phyloP scores from a whole-genome alignment of 1,139 yeast species.

The Yamadazyma diospyri region DNA sequence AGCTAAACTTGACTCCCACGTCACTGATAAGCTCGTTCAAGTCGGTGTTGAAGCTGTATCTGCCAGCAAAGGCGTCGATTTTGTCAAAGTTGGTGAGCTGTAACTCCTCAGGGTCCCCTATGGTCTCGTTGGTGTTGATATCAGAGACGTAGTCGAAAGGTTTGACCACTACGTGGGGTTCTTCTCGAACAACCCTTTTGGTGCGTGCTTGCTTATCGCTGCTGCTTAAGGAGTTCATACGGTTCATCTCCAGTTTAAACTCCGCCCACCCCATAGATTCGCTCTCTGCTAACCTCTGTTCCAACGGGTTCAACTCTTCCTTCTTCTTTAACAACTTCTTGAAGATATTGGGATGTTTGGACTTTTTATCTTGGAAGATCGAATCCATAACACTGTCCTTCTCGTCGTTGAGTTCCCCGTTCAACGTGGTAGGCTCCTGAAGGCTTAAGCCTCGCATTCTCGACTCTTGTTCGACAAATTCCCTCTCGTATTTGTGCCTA shows the following conservation, averaged over 20 bases:
- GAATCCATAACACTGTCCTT: slow-evolving; percentile 34
- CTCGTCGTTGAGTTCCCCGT: slow-evolving; percentile 15
- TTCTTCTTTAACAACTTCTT: slow-evolving; percentile 45
- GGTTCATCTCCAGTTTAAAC: slow-evolving; percentile 54
- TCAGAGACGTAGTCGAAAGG: slow-evolving; percentile 64
- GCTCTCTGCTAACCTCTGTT: slow-evolving; percentile 28
- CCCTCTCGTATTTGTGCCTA: slow-evolving; percentile 61
- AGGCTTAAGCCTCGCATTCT: slow-evolving; percentile 21
- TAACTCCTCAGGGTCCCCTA: slow-evolving; percentile 19
- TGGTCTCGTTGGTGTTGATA: slow-evolving; percentile 41
- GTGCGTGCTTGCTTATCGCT: slow-evolving; percentile 70
- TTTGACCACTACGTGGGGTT: slow-evolving; percentile 60
- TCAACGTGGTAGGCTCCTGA: slow-evolving; percentile 15
- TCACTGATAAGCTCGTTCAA: slow-evolving; percentile 46
- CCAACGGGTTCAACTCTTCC: slow-evolving; percentile 30
- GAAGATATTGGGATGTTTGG: slow-evolving; percentile 50
- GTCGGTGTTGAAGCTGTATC: slow-evolving; percentile 29
- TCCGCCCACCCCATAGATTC: slow-evolving; percentile 41
- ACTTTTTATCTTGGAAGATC: slow-evolving; percentile 44
- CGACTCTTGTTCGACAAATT: slow-evolving; percentile 21
- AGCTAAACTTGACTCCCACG: slow-evolving; percentile 39
- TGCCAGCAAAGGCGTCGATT: slow-evolving; percentile 31
- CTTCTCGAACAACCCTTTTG: slow-evolving; percentile 63
- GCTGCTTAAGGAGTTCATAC: slow-evolving; percentile 71
- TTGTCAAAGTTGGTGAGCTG: slow-evolving; percentile 20